Base-by-base conservation (phyloP, 2,329 filamentous ascomycete species). In the Penicillium sp. region DNA sequence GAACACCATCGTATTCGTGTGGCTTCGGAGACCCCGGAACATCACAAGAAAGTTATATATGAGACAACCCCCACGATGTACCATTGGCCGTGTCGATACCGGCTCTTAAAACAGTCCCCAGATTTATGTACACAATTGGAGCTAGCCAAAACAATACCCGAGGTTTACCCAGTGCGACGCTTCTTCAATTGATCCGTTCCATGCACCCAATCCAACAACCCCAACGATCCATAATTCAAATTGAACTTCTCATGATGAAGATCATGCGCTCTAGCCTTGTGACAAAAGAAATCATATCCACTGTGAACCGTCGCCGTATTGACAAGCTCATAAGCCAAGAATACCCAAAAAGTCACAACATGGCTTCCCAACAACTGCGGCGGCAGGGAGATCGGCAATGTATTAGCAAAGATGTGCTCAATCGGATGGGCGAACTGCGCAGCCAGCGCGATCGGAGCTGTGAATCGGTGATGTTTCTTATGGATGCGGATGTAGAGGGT, bases 181-280 rank as follows among this genome's bases (percentile, higher is more conserved):
- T 67, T 65, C 37, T 46, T 61, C 33, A 65, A 41, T 19, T 60
- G 61, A 62, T 77, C 63, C 0, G 83, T 86, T 21, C 80, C 81
- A 69, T 84, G 81, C 12, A 83, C n/a, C 78, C 80, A 84, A 66
- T 86, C 82, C 66, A 85, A 66, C 50, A 81, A 63, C 2, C 81
- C 82, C 60, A 84, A 72, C 0, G 76, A 78, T 1, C 82, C 82
- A 70, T 80, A 85, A 61, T 84, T 79, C 15, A 84, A 71, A 56
- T 79, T 77, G 62, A 85, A 85, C 61, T 78, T 78, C 73, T 84
- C 82, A 69, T 86, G 83, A 63, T 86, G 84, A 31, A 79, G 68
- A 70, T 86, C 84, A 69, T 86, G 83, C 67, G 78, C 78, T 61
- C 72, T 74, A 0, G 82, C 82, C 56, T 66, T 65, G 9, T 61